phyloP scores from a whole-genome alignment of 805 yeast species.

The Starmerella etchellsii region DNA sequence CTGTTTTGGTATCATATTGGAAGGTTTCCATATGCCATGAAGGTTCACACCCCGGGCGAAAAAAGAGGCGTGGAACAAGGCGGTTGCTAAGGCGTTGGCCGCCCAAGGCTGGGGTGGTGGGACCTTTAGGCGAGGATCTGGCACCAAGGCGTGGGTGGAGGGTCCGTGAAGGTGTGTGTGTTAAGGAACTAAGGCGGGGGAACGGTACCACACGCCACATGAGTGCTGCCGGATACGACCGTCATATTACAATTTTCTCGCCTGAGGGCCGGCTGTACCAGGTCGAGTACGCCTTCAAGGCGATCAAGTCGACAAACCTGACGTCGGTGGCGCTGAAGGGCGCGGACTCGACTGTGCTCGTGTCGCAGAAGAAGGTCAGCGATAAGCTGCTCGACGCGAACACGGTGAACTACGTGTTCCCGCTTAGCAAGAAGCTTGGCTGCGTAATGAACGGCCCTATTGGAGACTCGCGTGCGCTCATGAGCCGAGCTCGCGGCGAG shows the following conservation, averaged over 20 bases:
- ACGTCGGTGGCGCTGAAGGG: constrained; percentile 84
- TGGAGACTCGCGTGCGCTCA: constrained; percentile 88
- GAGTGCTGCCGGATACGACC: constrained; percentile 79
- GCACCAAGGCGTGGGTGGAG: not conserved
- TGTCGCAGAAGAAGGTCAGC: constrained; percentile 92
- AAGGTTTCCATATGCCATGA: constrained; percentile 21
- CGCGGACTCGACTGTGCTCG: constrained; percentile 70
- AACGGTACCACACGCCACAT: too few relatives aligned
- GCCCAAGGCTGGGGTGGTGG: too few relatives aligned
- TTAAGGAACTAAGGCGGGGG: too few relatives aligned
- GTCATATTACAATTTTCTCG: constrained; percentile 96
- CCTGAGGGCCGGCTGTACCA: constrained; percentile 97
- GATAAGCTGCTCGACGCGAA: constrained; percentile 82
- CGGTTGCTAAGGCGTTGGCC: too few relatives aligned
- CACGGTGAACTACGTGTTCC: constrained; percentile 77
- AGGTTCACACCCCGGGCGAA: too few relatives aligned
- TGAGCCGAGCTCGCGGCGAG: constrained; percentile 83
- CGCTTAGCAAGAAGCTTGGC: constrained; percentile 70
- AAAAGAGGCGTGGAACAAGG: too few relatives aligned
- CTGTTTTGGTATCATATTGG: constrained; percentile 32
- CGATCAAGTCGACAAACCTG: constrained; percentile 82
- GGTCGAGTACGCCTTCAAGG: constrained; percentile 96
- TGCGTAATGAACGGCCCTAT: constrained; percentile 82
- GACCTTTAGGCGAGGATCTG: not conserved
- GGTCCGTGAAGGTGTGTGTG: too few relatives aligned